Evolutionary conservation across 2,329 filamentous ascomycete genomes (phyloP).

Genomic region (Elsinoe fawcettii): DNA sequence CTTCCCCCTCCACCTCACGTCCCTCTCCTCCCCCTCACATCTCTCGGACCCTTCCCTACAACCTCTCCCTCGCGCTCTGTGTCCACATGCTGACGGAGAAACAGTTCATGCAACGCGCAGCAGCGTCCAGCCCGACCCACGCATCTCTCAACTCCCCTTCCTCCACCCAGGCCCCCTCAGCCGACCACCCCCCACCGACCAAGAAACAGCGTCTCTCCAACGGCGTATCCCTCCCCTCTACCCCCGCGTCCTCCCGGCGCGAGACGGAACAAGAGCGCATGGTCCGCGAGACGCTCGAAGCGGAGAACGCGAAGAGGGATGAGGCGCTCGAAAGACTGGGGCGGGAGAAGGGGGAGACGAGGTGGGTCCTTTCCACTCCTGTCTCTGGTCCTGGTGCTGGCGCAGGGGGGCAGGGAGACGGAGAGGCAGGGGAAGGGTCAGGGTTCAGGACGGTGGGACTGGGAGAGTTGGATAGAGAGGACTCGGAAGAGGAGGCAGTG

Average conservation of each 20-base stretch:
- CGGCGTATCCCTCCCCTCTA: slow-evolving; percentile 32
- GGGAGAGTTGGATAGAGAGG: background rate
- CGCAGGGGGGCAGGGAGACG: background rate
- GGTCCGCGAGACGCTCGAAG: background rate
- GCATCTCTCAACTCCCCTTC: background rate
- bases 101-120: slow-evolving; percentile 84
- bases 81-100: slow-evolving; percentile 5
- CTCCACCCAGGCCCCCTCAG: slow-evolving; percentile 39
- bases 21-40: background rate
- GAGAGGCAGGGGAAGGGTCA: background rate
- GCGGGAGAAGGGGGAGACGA: slow-evolving; percentile 13
- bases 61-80: no score
- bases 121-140: slow-evolving; percentile 48
- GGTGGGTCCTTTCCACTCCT: background rate
- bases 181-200: no score
- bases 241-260: slow-evolving; percentile 20
- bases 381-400: background rate
- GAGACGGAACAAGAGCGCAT: slow-evolving; percentile 1
- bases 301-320: slow-evolving; percentile 10
- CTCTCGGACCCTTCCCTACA: background rate
- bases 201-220: slow-evolving; percentile 57
- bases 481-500: background rate
- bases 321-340: slow-evolving; percentile 8
- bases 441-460: slow-evolving; percentile 1
- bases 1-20: background rate